Evolutionary conservation across 1,284 basidiomycete species (phyloP), one percentile per base, ranked within the genome.

Genomic region (Mycena sp.): DNA sequence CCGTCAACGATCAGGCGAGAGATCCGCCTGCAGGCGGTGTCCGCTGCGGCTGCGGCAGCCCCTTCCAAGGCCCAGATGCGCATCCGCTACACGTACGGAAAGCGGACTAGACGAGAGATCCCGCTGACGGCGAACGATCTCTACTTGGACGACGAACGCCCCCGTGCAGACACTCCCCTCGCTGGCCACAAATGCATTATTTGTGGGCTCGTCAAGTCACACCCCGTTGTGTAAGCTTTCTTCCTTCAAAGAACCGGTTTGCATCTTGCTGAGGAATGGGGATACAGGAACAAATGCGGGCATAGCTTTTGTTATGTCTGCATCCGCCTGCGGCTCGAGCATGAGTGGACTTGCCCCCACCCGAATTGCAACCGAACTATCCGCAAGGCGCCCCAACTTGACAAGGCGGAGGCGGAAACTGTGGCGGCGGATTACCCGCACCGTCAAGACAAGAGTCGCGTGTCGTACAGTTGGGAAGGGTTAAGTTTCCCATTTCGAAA

Each of bases 221-320:
- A 65, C 38, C 63, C 63, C 22, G 63, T 65, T 0, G 22, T 22
- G 63, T 65, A 30, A 2, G 62, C n/a, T 4, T 18, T 18, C 4
- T 22, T 52, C 8, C 2, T 41, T 16, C 41, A 34, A 34, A 34
- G 30, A 34, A 34, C 30, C 30, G 30, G 30, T 34, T 34, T 34
- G 30, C 22, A 16, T 8, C 2, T 4, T 50, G 22, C 6, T 48
- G n/a, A 50, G 18, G 10, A 34, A 22, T 25, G 4, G 7, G 34
- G 7, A 14, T 22, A 13, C 18, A 65, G 52, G 14, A n/a, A 56
- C 52, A 25, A 20, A 4, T 65, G 63, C 38, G 52, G 52, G 6
- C 64, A 65, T 16, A 57, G 41, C 25, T 54, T 48, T 18, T 65
- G 64, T 18, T 65, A 57, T 41, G 55, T 65, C 1, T 65, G 64